Evolutionary conservation across 106 monocot genomes (phyloP).

Genomic region (Gastrodia elata): DNA sequence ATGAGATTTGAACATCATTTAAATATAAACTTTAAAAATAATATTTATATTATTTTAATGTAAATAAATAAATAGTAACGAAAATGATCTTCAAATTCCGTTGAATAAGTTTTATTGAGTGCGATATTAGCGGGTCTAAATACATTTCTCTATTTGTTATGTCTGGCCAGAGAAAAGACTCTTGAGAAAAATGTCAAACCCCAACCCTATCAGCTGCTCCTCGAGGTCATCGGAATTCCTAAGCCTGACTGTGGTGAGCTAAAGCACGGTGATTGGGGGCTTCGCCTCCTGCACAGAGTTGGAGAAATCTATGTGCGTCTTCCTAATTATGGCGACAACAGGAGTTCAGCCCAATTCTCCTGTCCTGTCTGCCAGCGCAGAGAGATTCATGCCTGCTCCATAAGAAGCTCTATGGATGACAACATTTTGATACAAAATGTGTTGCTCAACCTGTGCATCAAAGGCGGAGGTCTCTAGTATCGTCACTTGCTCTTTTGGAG

Average conservation of each 20-base stretch:
- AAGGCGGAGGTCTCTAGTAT: conserved; percentile 24
- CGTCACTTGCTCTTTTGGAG: conserved; percentile 21
- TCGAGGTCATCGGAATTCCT: no score
- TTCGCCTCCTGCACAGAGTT: conserved; percentile 18
- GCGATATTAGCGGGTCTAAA: no score
- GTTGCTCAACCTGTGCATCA: conserved; percentile 40
- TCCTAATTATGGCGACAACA: conserved; percentile 26
- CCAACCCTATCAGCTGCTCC: no score
- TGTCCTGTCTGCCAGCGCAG: conserved; percentile 31
- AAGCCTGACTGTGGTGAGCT: conserved; percentile 43
- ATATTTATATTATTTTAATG: no score
- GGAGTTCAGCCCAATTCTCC: conserved; percentile 24
- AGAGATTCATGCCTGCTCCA: conserved; percentile 34
- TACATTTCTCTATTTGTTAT: no score
- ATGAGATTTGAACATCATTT: no score
- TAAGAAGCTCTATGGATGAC: conserved; percentile 16
- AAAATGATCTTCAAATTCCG: no score
- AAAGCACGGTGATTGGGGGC: conserved; percentile 48
- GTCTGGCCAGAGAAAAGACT: no score
- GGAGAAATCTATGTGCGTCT: conserved; percentile 28
- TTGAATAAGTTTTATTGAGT: no score
- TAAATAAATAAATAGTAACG: no score
- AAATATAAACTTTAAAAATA: no score
- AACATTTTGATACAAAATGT: conserved; percentile 32
- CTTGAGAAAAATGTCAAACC: no score